These are phyloP conservation scores for Aspergillus tubingensis DNA, from an alignment of 2,329 filamentous ascomycete species.

Conservation along the genomic window DNA sequence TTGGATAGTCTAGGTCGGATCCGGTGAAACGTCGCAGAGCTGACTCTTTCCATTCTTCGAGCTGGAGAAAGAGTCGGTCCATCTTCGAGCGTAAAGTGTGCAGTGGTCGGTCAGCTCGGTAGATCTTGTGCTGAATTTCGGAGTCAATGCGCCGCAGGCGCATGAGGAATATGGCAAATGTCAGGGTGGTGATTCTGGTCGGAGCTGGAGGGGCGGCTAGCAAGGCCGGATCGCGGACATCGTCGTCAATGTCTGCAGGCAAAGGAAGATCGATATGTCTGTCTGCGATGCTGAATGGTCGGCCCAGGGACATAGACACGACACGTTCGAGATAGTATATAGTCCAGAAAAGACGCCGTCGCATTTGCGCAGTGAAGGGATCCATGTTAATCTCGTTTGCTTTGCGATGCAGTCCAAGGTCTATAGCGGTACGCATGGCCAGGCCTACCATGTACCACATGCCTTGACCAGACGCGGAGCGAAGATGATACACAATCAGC, in stretches of 20 bases:
- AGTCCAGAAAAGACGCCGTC: constrained; percentile 55
- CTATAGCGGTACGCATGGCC: constrained; percentile 56
- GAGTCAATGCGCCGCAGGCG: constrained; percentile 52
- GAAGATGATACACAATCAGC: constrained; percentile 54
- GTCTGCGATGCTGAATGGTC: constrained; percentile 54
- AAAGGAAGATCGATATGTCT: constrained; percentile 54
- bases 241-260: constrained; percentile 49
- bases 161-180: constrained; percentile 48
- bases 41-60: constrained; percentile 52
- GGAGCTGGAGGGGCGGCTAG: constrained; percentile 33
- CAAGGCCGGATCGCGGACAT: constrained; percentile 40
- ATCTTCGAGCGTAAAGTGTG: constrained; percentile 51
- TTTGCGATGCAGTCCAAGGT: constrained; percentile 54
- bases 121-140: constrained; percentile 55
- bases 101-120: constrained; percentile 52
- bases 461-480: constrained; percentile 53
- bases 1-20: constrained; percentile 50
- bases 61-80: constrained; percentile 47
- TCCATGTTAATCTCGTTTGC: constrained; percentile 47
- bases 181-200: constrained; percentile 39
- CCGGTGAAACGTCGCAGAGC: constrained; percentile 36
- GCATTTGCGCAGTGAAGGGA: constrained; percentile 47
- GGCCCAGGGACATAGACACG: constrained; percentile 54
- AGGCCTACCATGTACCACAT: constrained; percentile 59
- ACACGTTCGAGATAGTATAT: constrained; percentile 54